Base-by-base conservation (phyloP, 2,329 filamentous ascomycete genomes). In the Nemania serpens region DNA sequence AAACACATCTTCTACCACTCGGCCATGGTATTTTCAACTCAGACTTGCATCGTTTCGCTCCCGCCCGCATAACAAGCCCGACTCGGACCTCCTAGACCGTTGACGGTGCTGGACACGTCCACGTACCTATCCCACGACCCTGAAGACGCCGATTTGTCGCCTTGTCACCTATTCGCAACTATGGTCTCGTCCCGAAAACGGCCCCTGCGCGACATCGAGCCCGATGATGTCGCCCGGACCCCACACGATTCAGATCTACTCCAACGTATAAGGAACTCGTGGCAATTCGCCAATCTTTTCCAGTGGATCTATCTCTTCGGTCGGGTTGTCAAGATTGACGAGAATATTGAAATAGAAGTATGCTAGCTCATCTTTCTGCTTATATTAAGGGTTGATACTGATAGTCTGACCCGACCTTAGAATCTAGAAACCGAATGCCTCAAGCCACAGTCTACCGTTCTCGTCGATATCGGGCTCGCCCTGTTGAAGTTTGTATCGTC, bases 301-400 rank as follows among this genome's bases (percentile, higher is more conserved):
- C 94, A 99, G 77, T 99, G 93, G 84, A 91, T 98, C 63, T 91
- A 89, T 74, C 86, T 94, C 42, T 99, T 99, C 75, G 93, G 94
- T 63, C 88, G 90, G 70, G 88, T 88, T 45, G 88, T 96, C 74
- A 97, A 96, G 79, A 91, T 98, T 67, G 89, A 95, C 69, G 90
- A 96, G 64, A 88, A 90, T 72, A 83, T 97, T 65, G 92, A 94
- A 72, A 90, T 97, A 66, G 93, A 98, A 80, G 95, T 97, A 85
- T 70, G 79, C 60, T 18, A 36, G 46, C 42, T 34, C 36, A 20
- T 37, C 45, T 39, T 22, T 12, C 43, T 37, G 15, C 42, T 45
- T 52, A 39, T 22, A 47, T 48, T 39, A 37, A 25, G 49, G 13
- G 5, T 41, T 34, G 37, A 20, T 43, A 18, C 39, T 57, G 43